Percentiles rank a stretch among this genome's conserved stretches.
Evolutionary conservation across 768 basidiomycete genomes (phyloP).

Genomic region (Suillus subalutaceus): DNA sequence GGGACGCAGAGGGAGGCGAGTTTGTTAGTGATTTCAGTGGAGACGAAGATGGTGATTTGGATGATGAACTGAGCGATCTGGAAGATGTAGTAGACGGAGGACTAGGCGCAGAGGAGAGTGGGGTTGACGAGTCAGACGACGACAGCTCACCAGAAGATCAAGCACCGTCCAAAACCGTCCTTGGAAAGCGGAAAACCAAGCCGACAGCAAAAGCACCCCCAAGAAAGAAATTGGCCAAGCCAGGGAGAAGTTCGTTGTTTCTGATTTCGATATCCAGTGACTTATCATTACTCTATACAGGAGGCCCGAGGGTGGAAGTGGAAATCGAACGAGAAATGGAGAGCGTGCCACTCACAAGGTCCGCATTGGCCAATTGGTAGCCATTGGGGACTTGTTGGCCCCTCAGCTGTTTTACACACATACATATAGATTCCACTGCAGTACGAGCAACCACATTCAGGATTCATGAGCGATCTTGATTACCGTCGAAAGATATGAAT

Average conservation of each 20-base stretch:
- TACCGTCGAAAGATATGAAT: not conserved
- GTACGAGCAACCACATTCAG: not conserved
- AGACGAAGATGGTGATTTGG: conserved; percentile 48
- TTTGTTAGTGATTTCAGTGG: conserved; percentile 60
- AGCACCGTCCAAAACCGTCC: conserved; percentile 43
- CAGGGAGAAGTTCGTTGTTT: conserved; percentile 55
- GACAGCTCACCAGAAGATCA: conserved; percentile 40
- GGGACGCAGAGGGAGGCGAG: conserved; percentile 50
- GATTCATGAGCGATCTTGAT: not conserved
- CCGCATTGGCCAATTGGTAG: conserved; percentile 58
- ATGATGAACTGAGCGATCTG: conserved; percentile 55
- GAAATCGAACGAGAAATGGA: conserved; percentile 96
- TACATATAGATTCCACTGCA: not conserved
- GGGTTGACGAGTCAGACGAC: conserved; percentile 45
- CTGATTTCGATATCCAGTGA: conserved; percentile 8
- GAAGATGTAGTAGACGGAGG: conserved; percentile 60
- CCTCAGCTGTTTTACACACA: not conserved
- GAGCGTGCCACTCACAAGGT: conserved; percentile 57
- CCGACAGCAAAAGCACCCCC: conserved; percentile 42
- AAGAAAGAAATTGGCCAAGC: conserved; percentile 61
- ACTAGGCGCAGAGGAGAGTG: conserved; percentile 43
- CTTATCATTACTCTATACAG: conserved; percentile 37
- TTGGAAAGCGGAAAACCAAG: conserved; percentile 73
- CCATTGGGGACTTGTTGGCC: not conserved
- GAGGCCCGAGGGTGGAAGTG: conserved; percentile 85